Percentiles rank a stretch among this genome's conserved stretches.
Conservation (phyloP, 345 rosid genomes). For the Populus deltoides region DNA sequence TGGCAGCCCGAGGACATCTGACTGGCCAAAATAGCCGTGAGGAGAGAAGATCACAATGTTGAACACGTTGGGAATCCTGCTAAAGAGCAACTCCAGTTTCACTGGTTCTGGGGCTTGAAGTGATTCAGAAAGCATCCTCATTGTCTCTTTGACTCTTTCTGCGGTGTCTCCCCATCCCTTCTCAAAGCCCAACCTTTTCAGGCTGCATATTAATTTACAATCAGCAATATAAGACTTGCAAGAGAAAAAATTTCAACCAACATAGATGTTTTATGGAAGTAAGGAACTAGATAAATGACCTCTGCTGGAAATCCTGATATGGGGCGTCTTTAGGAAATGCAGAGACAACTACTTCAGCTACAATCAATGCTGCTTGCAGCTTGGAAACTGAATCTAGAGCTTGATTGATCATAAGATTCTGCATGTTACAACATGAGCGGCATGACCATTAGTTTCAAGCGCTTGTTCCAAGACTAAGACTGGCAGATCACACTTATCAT, state of each 20-base stretch:
- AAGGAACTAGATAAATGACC: conserved; percentile 31
- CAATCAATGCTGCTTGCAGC: conserved; percentile 59
- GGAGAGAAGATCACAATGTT: conserved; percentile 83
- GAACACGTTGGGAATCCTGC: conserved; percentile 73
- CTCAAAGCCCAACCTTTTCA: conserved; percentile 52
- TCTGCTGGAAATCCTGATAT: conserved; percentile 55
- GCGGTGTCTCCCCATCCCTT: conserved; percentile 70
- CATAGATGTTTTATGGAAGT: background rate
- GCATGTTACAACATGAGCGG: conserved; percentile 9
- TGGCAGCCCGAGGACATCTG: conserved; percentile 88
- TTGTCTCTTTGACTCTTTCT: conserved; percentile 42
- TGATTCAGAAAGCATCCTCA: conserved; percentile 49
- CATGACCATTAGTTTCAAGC: background rate
- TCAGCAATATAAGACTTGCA: background rate
- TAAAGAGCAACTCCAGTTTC: conserved; percentile 56
- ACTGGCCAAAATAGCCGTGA: conserved; percentile 90
- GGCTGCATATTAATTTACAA: conserved; percentile 23
- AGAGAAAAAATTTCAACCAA: background rate
- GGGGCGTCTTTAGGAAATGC: conserved; percentile 53
- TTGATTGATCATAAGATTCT: conserved; percentile 74
- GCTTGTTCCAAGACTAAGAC: background rate
- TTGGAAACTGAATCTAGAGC: conserved; percentile 52
- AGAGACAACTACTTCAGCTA: conserved; percentile 47
- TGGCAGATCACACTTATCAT: background rate
- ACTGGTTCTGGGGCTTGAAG: conserved; percentile 51